Evolutionary conservation across 345 rosid genomes (phyloP), one percentile per base, ranked within the genome.

Genomic region (Bruguiera gymnorhiza): DNA sequence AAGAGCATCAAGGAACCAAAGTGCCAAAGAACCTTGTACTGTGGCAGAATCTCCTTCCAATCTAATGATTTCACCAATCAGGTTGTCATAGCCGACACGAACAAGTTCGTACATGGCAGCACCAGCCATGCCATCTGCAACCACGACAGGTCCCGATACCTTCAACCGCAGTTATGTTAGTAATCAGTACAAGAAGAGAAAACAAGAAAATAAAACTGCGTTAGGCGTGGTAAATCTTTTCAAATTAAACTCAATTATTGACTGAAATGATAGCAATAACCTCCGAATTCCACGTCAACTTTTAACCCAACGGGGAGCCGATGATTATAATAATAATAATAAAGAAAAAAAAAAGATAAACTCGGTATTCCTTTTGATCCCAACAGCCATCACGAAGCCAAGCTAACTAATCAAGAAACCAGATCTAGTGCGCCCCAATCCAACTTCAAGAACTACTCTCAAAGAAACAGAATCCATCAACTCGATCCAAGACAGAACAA

Each of bases 71-170:
- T 95, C 99, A 70, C 99, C 99, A 29, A 95, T 95, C 70, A 92
- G 77, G 29, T 90, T 89, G 83, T 95, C 98, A 79, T 92, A 87
- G 2, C 99, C 99, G 24, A 96, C 98, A 75, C 99, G 99, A 66
- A 95, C 99, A 60, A 95, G 82, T 79, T 95, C 99, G 64, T 95
- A 92, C 99, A 95, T 95, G 62, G 99, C 99, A 73, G 99, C 99
- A 66, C 99, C 99, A 32, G 87, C 96, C 99, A 95, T 95, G 73
- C 99, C 98, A 82, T 95, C 98, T 1, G 98, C 99, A 61, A 96
- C 83, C 62, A 96, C 98, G 36, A 96, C 99, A 3, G 99, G 99
- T 59, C 99, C 99, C 63, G 99, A 96, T 13, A 96, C 99, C 99
- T 95, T 67, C 65, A 70, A 10, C 65, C 43, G 63, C 73, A 20